Evolutionary conservation across 805 yeast genomes (phyloP), one percentile per base, ranked within the genome.

Genomic region (Debaryomyces hansenii): DNA sequence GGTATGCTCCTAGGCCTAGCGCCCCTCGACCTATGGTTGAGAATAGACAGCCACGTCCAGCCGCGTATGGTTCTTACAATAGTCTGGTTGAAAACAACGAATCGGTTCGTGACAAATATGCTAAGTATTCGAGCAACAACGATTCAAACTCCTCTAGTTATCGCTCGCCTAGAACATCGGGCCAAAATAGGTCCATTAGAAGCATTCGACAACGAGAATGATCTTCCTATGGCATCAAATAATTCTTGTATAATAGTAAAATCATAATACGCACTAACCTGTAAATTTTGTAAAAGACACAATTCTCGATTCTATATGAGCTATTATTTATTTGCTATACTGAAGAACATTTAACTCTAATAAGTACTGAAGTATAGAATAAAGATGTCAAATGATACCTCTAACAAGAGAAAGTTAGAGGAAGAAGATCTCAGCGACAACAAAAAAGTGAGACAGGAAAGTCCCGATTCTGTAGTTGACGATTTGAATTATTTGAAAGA

Each of bases 401-500:
- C 57, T 28, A 40, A 34, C 38, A 61, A 61, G 41, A 52, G 66
- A 45, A 51, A 49, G 42, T 47, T 52, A 16, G 63, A 57, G 10
- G 18, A 42, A 11, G 53, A 41, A n/a, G 54, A 45, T 4, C 16
- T 42, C 16, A 24, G n/a, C 16, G 47, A 46, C 12, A 35, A 41
- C 11, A 55, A 50, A 32, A 53, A 52, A 37, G 20, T 47, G 32
- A 55, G 44, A 38, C 35, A 42, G 16, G 40, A 44, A 34, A 33
- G 40, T 10, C 24, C 37, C 16, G 47, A 40, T 21, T 35, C 41
- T 24, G 39, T 31, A 5, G 24, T 28, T 14, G 51, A 47, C 5
- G 43, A 52, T 50, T 11, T 54, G 41, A 42, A 68, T 34, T 39
- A 57, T 21, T 55, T 63, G 57, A 68, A 72, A 54, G 51, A 64